Percentiles rank a stretch among this genome's conserved stretches.
phyloP scores from a whole-genome alignment of 768 basidiomycete genomes.

The Lentinus tigrinus region DNA sequence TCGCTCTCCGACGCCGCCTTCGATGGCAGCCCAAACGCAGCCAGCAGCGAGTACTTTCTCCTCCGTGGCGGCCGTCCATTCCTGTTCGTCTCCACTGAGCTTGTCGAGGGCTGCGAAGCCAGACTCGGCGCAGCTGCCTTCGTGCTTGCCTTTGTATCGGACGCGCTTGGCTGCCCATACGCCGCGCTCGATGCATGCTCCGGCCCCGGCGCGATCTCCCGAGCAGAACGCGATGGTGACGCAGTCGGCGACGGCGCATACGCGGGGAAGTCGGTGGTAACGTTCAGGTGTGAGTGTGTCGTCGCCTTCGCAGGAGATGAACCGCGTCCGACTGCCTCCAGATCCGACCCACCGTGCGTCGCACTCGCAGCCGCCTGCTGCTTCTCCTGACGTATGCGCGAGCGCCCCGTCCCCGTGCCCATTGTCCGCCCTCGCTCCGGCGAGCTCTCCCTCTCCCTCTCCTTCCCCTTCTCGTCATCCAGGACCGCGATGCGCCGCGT shows the following conservation, averaged over 20 bases:
- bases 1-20: constrained; percentile 1
- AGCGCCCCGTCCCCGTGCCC: neutral
- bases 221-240: neutral
- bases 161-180: neutral
- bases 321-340: neutral
- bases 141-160: neutral
- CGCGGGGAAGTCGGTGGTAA: too few relatives aligned
- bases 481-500: neutral
- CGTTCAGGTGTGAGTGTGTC: neutral
- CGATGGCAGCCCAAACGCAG: constrained; percentile 22
- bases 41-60: constrained; percentile 26
- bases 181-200: neutral
- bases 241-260: too few relatives aligned
- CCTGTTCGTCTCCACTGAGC: neutral
- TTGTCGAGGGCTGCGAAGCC: constrained; percentile 1
- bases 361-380: neutral
- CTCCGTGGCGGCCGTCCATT: constrained; percentile 10
- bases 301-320: neutral
- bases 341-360: neutral
- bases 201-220: neutral
- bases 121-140: neutral
- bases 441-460: neutral
- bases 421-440: neutral
- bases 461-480: neutral
- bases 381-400: neutral